Evolutionary conservation across 2,329 filamentous ascomycete genomes (phyloP).

Genomic region (Fusarium graminum): DNA sequence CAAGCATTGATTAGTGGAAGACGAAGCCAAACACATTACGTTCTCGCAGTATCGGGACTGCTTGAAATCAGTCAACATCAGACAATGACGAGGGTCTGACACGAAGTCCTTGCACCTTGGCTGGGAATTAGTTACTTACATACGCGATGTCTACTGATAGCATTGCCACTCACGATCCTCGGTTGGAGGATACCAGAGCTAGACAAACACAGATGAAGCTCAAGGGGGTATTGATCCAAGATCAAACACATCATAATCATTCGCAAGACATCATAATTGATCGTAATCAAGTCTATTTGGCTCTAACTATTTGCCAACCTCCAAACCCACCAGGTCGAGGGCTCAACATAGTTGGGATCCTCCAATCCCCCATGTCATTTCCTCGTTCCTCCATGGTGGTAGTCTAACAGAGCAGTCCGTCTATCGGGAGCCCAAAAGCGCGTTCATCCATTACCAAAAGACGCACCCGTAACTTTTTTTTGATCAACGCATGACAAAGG

Average conservation of each 20-base stretch:
- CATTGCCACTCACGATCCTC: no score
- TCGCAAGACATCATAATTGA: constrained; percentile 19
- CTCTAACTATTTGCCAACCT: constrained; percentile 52
- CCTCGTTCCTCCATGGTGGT: constrained; percentile 46
- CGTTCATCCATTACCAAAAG: constrained; percentile 54
- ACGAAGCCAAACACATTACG: no score
- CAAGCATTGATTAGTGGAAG: no score
- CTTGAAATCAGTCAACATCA: no score
- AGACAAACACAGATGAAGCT: no score
- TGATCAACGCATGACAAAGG: constrained; percentile 56
- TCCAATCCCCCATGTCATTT: constrained; percentile 52
- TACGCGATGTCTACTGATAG: no score
- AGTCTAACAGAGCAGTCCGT: constrained; percentile 52
- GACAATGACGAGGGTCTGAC: no score
- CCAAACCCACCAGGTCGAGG: constrained; percentile 48
- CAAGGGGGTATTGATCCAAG: no score
- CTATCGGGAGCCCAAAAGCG: constrained; percentile 53
- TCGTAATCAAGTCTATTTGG: constrained; percentile 54
- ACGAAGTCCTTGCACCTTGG: no score
- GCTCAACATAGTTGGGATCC: constrained; percentile 49
- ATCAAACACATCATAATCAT: background rate
- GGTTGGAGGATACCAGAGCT: no score
- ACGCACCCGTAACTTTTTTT: constrained; percentile 54
- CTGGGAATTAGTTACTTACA: no score
- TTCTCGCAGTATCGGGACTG: background rate